Base-by-base conservation (phyloP, 495 filamentous ascomycete genomes). In the Daldinia childiae region DNA sequence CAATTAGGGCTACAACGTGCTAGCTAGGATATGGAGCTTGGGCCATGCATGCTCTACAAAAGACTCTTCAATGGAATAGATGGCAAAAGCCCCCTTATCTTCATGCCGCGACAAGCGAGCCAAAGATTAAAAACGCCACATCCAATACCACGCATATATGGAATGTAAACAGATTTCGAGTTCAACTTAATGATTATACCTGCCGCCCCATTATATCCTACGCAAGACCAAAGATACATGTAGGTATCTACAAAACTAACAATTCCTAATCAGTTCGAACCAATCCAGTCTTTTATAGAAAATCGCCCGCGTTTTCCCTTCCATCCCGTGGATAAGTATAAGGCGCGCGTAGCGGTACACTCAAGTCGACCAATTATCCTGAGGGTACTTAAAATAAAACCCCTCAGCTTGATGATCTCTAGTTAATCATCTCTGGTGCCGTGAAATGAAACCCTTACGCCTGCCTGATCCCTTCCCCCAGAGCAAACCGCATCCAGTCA, bases 11-110 rank as follows among this genome's bases (percentile, higher is more conserved):
- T 26, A 54, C 15, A 54, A 54, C 50, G 27, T 54, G 24, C 9
- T 59, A 60, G 55, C 48, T 65, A 55, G 43, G 67, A 52, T 63
- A 38, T 43, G 70, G 61, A 73, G 70, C 70, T 73, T 68, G 61
- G 70, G 70, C 70, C 70, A 73, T 52, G 50, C 58, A 50, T 30
- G 24, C 50, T 27, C 6, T 30, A 30, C 19, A 12, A 12, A 48
- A 24, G 9, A 48, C 43, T 8, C 17, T 8, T 24, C 17, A 21
- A 48, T 48, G 19, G 8, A 41, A 36, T 36, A 3, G 8, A 48
- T 17, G 26, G 50, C 50, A 54, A 54, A 54, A n/a, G 15, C 43
- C 43, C 19, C 43, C 19, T 21, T 48, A 48, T 24, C 43, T 24
- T 48, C 17, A 24, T 12, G 19, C 43, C n/a, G n/a, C 39, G 2